Conservation (phyloP, 371 early-diverging fungal genomes). For the Mucor mucedo region DNA sequence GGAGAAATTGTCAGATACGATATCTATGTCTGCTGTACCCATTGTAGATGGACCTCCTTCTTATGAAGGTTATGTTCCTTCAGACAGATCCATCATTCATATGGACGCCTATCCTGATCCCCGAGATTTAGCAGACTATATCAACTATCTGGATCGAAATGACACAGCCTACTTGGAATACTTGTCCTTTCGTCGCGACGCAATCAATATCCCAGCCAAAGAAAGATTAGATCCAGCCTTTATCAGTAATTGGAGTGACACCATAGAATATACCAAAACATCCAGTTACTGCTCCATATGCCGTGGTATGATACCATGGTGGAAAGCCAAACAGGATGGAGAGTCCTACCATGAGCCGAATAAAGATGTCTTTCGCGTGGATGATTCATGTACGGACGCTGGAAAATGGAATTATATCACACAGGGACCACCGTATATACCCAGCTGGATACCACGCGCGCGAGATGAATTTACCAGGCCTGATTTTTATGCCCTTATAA, state of each 20-base stretch:
- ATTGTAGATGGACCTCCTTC: constrained; percentile 40
- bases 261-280: constrained; percentile 18
- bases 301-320: constrained; percentile 40
- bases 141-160: constrained; percentile 37
- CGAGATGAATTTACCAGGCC: constrained; percentile 27
- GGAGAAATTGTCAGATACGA: constrained; percentile 45
- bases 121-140: constrained; percentile 43
- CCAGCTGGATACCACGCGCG: constrained; percentile 18
- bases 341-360: constrained; percentile 1
- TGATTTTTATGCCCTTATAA: neutral
- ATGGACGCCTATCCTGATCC: constrained; percentile 52
- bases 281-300: constrained; percentile 46
- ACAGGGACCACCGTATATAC: constrained; percentile 35
- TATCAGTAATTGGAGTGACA: constrained; percentile 39
- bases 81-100: constrained; percentile 34
- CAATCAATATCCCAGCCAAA: constrained; percentile 26
- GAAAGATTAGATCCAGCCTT: constrained; percentile 38
- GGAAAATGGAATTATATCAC: constrained; percentile 46
- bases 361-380: constrained; percentile 25
- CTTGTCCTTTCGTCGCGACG: constrained; percentile 35
- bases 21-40: constrained; percentile 32
- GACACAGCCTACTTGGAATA: constrained; percentile 47
- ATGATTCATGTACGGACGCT: constrained; percentile 24
- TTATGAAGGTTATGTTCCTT: constrained; percentile 43
- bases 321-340: constrained; percentile 24